A percentile compares a stretch with the other conserved stretches of the same genome.
Conservation (phyloP, 139 green algal genomes). For the Nannochloris sp. region DNA sequence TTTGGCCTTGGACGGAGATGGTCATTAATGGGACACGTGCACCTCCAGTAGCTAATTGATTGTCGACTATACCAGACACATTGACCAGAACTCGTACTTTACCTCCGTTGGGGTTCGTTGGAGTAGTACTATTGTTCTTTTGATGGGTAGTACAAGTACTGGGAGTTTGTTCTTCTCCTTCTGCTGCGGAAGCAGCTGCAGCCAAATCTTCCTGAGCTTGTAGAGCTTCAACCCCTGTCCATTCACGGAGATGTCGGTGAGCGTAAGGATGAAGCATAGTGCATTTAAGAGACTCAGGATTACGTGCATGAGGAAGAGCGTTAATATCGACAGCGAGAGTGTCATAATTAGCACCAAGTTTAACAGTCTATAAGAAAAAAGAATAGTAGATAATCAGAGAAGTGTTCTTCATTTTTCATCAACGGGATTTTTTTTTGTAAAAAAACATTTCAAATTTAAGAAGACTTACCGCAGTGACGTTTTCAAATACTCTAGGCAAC, state of each 20-base stretch:
- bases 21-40: conserved; percentile 11
- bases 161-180: too few species aligned
- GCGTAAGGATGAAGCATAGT: conserved; percentile 50
- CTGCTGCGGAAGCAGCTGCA: too few species aligned
- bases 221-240: conserved; percentile 29
- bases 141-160: too few species aligned
- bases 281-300: conserved; percentile 47
- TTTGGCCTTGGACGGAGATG: conserved; percentile 36
- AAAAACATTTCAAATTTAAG: not conserved
- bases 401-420: not conserved
- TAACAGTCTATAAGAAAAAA: conserved; percentile 9
- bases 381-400: conserved; percentile 4
- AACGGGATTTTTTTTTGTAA: too few species aligned
- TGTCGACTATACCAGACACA: conserved; percentile 23
- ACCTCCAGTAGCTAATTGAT: not conserved
- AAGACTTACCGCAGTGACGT: conserved; percentile 11
- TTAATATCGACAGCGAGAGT: conserved; percentile 49
- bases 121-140: not conserved
- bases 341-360: conserved; percentile 49
- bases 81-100: conserved; percentile 44
- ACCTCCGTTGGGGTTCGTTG: not conserved
- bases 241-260: conserved; percentile 63
- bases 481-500: conserved; percentile 21
- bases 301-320: conserved; percentile 39
- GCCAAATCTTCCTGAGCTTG: too few species aligned